Base-by-base conservation (phyloP, 2,329 filamentous ascomycete species). In the Alternaria arborescens region DNA sequence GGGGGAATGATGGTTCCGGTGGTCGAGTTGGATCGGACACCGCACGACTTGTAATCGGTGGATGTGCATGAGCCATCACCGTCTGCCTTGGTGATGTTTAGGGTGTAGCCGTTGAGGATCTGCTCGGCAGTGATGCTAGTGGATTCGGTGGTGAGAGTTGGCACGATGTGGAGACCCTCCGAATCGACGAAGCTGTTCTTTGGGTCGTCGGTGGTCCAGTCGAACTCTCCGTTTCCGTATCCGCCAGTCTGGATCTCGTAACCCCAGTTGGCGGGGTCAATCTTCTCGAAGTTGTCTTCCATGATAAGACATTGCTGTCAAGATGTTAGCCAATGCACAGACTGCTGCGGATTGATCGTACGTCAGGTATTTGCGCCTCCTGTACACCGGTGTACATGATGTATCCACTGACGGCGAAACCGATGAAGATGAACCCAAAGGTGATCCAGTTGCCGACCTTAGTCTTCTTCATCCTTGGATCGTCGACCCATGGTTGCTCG, bases 1-100 rank as follows among this genome's bases (percentile, higher is more conserved):
- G 92, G 92, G 26, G 91, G 91, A 18, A 95, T 87, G 63, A 93
- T 89, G 55, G 86, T 88, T 7, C 88, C 85, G 72, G 92, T 91
- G 3, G 91, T 92, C 52, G 83, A 86, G 80, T 94, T 95, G 65
- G 91, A 94, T 22, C 82, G 81, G 14, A 89, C 85, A 52, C 93
- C 85, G 70, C 92, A 95, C 73, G 87, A 82, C 6, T 78, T 80
- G 60, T 82, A 62, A 43, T 80, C 72, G 8, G 81, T 83, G 0
- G 89, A 90, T 2, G 91, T 90, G 79, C 91, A 94, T 22, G 87
- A 88, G 55, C 89, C 83, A 52, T 85, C 80, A 2, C 69, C 69
- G 3, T 59, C 62, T 14, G 59, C 41, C 36, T 64, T 63, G 10
- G 72, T 74, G 20, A 74, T 67, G 55, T 74, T 74, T 28, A 74